Evolutionary conservation across 129 eudicot species (phyloP).

Genomic region (Artemisia tridentata): DNA sequence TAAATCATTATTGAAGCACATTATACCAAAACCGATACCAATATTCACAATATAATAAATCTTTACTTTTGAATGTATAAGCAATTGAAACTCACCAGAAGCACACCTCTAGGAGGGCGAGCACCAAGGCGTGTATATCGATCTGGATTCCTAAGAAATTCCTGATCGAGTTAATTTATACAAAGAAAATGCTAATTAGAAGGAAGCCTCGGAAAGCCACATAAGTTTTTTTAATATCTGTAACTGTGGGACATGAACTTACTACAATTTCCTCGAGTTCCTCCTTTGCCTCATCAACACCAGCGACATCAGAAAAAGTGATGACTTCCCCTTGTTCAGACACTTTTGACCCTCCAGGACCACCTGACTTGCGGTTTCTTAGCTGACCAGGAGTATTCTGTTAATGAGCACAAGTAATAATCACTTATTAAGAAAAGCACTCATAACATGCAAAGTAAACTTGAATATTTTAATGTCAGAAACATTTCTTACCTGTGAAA

Average conservation of each 20-base stretch:
- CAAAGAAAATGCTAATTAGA: slow-evolving; percentile 8
- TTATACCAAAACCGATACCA: slow-evolving; percentile 3
- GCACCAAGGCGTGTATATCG: slow-evolving; percentile 86
- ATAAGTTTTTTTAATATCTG: neutral
- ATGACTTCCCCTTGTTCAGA: slow-evolving; percentile 81
- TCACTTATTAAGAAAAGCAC: neutral
- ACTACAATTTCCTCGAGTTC: slow-evolving; percentile 99
- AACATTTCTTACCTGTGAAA: slow-evolving; percentile 62
- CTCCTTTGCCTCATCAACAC: slow-evolving; percentile 99
- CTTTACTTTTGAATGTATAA: neutral
- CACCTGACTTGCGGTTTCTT: slow-evolving; percentile 82
- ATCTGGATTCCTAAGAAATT: slow-evolving; percentile 94
- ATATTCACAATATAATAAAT: neutral
- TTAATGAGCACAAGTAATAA: slow-evolving; percentile 10
- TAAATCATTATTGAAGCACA: neutral
- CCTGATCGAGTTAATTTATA: slow-evolving; percentile 43
- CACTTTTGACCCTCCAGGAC: slow-evolving; percentile 73
- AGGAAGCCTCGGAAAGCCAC: slow-evolving; percentile 5
- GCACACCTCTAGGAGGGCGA: slow-evolving; percentile 99
- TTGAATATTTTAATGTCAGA: slow-evolving; percentile 9
- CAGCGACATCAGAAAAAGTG: slow-evolving; percentile 98
- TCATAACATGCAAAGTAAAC: neutral
- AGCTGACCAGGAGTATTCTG: slow-evolving; percentile 94
- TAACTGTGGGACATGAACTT: slow-evolving; percentile 27
- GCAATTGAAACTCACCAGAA: slow-evolving; percentile 63